Evolutionary conservation across 139 green algal genomes (phyloP).

Genomic region (Yamagishiella unicocca): DNA sequence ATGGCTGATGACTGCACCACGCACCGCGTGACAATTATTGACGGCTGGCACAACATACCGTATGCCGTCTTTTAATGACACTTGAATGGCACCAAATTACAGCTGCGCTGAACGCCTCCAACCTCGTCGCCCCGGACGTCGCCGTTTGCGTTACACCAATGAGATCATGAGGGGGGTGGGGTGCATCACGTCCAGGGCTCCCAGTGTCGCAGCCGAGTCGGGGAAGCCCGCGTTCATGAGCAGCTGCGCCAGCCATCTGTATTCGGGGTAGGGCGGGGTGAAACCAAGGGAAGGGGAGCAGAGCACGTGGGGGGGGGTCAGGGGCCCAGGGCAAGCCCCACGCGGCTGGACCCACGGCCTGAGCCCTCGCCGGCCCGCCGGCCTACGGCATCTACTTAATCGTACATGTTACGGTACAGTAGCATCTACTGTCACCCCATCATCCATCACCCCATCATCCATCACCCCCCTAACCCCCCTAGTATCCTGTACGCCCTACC

Average conservation of each 20-base stretch:
- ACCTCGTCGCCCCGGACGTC: no score
- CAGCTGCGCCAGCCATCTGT: constrained; percentile 93
- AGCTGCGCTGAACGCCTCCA: no score
- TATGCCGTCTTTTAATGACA: no score
- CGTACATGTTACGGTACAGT: background rate
- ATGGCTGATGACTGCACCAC: no score
- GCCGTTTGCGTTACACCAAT: no score
- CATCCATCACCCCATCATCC: background rate
- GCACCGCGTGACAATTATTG: no score
- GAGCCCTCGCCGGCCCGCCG: background rate
- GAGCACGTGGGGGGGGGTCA: background rate
- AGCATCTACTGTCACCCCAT: background rate
- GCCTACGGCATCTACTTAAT: background rate
- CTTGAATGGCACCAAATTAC: no score
- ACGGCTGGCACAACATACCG: no score
- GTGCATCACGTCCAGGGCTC: constrained; percentile 23
- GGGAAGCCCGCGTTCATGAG: constrained; percentile 91
- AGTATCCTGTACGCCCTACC: constrained; percentile 57
- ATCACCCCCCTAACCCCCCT: background rate
- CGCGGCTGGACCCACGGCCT: no score
- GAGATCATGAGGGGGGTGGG: constrained; percentile 14
- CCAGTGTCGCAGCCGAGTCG: constrained; percentile 71
- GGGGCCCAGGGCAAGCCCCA: background rate
- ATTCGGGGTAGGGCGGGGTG: background rate
- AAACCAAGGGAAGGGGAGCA: background rate